Base-by-base conservation (phyloP, 2,329 filamentous ascomycete species). In the Botrytis sinoallii region DNA sequence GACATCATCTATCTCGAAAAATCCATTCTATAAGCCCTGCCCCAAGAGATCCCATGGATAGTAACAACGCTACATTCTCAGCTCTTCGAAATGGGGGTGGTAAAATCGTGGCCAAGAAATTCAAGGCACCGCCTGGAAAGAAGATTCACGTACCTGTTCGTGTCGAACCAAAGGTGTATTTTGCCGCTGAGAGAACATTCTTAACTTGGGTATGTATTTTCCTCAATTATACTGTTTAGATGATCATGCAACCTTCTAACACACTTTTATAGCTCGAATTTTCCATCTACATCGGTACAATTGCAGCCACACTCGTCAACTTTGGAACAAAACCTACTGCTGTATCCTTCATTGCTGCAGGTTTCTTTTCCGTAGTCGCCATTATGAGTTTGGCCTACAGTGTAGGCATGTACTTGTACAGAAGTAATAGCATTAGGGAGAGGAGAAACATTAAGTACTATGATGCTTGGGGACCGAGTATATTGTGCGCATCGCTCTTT, bases 141-240 rank as follows among this genome's bases (percentile, higher is more conserved):
- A 93, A 93, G 82, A 98, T 99, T 74, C 95, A 98, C 80, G 96
- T 99, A 38, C 95, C 95, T 22, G 92, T 98, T 72, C 91, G 96
- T 67, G 95, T 99, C 48, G 96, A 99, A 83, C 96, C 96, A 48
- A 99, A 99, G 84, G 96, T 99, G 69, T 97, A 94, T 83, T 97
- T 99, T 81, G 96, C 96, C 35, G 95, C 94, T 0, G 96, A 99
- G 83, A 90, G 96, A 77, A 99, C 96, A 0, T 99, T 98, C 84
- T 88, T 99, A 73, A 93, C 94, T 76, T 99, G 96, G 94, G 91
- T 92, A 84, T 85, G 89, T 80, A 25, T 20, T 73, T 29, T n/a
- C 61, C 61, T 10, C 71, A 63, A 40, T 73, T 71, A 81, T 74
- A 20, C 25, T 55, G 10, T 52, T 40, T 20, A 9, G 6, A 22